Percentiles rank a stretch among this genome's conserved stretches.
These are phyloP conservation scores for Amanita pallidorosea DNA, from an alignment of 768 basidiomycete genomes.

Conservation along the genomic window DNA sequence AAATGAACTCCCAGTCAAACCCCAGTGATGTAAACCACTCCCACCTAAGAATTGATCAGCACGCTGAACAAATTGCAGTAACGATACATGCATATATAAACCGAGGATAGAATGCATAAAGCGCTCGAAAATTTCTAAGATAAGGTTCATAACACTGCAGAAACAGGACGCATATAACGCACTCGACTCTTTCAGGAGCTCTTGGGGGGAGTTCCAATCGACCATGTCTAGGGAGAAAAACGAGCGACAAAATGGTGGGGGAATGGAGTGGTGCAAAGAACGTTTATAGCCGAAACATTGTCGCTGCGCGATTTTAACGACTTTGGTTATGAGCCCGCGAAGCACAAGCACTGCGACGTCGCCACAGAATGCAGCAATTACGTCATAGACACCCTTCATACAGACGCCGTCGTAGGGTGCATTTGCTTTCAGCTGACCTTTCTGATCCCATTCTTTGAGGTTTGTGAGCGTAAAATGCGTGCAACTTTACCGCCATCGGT, in stretches of 20 bases:
- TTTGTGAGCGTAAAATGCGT: too few species aligned
- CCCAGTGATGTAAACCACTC: constrained; percentile 51
- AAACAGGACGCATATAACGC: constrained; percentile 8
- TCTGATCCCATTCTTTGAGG: too few species aligned
- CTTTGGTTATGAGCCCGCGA: too few species aligned
- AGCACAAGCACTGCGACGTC: too few species aligned
- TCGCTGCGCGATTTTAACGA: not conserved
- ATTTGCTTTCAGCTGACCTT: too few species aligned
- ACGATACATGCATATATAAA: constrained; percentile 39
- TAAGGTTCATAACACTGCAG: not conserved
- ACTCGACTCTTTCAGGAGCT: constrained; percentile 40
- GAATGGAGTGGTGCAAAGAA: constrained; percentile 7
- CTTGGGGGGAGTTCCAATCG: constrained; percentile 41
- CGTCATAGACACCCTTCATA: too few species aligned
- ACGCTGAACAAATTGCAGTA: not conserved
- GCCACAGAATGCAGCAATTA: too few species aligned
- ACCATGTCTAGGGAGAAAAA: constrained; percentile 30
- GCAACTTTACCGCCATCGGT: too few species aligned
- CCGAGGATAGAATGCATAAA: constrained; percentile 53
- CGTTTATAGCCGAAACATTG: constrained; percentile 4
- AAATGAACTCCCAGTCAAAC: constrained; percentile 57
- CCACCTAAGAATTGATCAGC: constrained; percentile 32
- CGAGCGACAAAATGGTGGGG: constrained; percentile 10
- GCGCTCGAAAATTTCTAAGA: constrained; percentile 34
- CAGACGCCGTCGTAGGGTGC: too few species aligned